Evolutionary conservation across 106 monocot genomes (phyloP), one percentile per base, ranked within the genome.

Genomic region (Dioscorea alata): DNA sequence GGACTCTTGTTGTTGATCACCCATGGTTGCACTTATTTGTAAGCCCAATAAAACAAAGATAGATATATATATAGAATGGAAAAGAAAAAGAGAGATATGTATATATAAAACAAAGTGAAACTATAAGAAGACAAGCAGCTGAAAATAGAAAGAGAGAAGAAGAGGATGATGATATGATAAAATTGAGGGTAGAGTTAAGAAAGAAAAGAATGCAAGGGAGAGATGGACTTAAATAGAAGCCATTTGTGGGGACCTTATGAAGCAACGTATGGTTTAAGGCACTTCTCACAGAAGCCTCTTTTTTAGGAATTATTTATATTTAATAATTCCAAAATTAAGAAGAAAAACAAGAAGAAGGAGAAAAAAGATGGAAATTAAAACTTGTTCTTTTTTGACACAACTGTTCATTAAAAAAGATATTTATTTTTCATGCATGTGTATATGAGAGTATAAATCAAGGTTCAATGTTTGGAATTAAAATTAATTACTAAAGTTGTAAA

Each of bases 211-310:
- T 22, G 7, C 76, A 66, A 48, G 62, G 35, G 65, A 50, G 62
- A 48, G 52, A 65, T 25, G 8, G 3, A 20, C 61, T 78, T 81
- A 78, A 71, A 78, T 83, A 78, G 70, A 65, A 35, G 49, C 23
- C 33, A 53, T 19, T 28, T 49, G 22, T 42, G 14, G 25, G 19
- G 59, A 21, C 15, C 22, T 59, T 22, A 62, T n/a, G 23, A 72
- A 80, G 84, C 76, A 80, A 61, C 84, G 80, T 84, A 76, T 20
- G 25, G 16, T 31, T 34, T n/a, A 80, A 76, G 84, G 77, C 64
- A 80, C 84, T 80, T 84, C 33, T 67, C 5, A 3, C 56, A 42
- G 69, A 84, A 84, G 84, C 80, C 69, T 66, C 49, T 23, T 19
- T 48, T 12, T 6, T 8, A 10, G 42, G 42, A 42, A 33, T 69